A percentile compares a stretch with the other conserved stretches of the same genome.
Evolutionary conservation across 257 asterid species (phyloP).

Genomic region (Jaltomata sinuosa): DNA sequence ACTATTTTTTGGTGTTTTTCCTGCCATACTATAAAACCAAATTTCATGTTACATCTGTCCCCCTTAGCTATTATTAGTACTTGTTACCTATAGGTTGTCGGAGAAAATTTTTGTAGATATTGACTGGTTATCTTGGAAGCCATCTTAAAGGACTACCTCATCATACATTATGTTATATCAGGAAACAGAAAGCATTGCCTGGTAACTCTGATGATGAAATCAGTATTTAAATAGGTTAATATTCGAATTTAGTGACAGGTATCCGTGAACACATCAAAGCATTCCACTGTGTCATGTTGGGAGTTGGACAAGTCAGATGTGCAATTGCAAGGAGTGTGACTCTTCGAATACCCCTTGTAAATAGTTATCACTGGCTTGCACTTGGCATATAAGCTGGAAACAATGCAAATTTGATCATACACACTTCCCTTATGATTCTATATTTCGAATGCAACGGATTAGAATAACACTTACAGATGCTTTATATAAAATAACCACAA

Average conservation of each 20-base stretch:
- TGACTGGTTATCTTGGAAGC: not conserved
- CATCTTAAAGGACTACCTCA: not conserved
- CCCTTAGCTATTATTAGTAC: not conserved
- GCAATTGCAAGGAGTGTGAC: not conserved
- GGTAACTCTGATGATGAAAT: not conserved
- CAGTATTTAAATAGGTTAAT: not conserved
- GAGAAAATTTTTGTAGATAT: not conserved
- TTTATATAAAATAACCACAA: not conserved
- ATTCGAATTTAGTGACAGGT: not conserved
- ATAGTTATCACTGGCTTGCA: not conserved
- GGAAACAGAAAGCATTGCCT: not conserved
- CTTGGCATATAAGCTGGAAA: not conserved
- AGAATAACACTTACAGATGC: not conserved
- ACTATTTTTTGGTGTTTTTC: not conserved
- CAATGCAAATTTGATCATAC: not conserved
- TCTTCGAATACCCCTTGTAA: not conserved
- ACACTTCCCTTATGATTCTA: not conserved
- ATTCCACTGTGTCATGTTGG: not conserved
- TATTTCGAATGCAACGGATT: not conserved
- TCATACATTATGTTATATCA: not conserved
- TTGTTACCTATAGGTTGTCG: not conserved
- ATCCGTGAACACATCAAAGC: not conserved
- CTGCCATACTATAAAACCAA: not conserved
- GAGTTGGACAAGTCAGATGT: not conserved
- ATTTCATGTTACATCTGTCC: not conserved